Conservation (phyloP, 2,329 filamentous ascomycete species). For the Pseudodiploospora longispora region DNA sequence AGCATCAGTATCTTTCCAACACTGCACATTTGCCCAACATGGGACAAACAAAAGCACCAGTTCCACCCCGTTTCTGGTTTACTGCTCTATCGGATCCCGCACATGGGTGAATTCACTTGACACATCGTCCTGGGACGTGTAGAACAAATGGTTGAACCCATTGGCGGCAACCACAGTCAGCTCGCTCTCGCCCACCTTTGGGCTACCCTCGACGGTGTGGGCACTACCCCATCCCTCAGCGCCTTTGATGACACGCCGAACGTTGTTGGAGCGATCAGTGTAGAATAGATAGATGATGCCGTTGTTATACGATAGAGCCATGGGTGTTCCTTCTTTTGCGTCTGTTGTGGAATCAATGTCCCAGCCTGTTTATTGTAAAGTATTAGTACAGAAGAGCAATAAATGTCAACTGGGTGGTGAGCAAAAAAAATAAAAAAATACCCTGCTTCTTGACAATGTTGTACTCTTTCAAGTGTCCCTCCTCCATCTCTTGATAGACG, state of each 20-base stretch:
- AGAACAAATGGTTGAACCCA: slow-evolving; percentile 1
- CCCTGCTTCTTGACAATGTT: not conserved
- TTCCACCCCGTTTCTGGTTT: no score
- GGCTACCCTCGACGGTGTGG: not conserved
- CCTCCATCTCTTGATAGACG: not conserved
- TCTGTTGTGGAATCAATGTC: not conserved
- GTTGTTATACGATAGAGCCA: not conserved
- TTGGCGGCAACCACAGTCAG: not conserved
- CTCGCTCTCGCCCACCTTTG: not conserved
- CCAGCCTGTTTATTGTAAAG: not conserved
- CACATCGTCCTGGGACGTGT: not conserved
- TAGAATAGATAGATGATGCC: not conserved
- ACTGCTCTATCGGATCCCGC: not conserved
- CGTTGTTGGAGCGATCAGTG: not conserved
- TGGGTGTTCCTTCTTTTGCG: not conserved
- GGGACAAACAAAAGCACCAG: no score
- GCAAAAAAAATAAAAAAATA: not conserved
- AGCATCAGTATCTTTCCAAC: no score
- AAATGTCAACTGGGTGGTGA: no score
- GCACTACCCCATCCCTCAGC: not conserved
- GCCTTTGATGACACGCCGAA: not conserved
- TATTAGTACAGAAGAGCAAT: not conserved
- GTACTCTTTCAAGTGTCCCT: not conserved
- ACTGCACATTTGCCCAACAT: no score
- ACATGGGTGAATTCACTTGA: not conserved